Conservation (phyloP, 306 rosid genomes). For the Cajanus cajan region DNA sequence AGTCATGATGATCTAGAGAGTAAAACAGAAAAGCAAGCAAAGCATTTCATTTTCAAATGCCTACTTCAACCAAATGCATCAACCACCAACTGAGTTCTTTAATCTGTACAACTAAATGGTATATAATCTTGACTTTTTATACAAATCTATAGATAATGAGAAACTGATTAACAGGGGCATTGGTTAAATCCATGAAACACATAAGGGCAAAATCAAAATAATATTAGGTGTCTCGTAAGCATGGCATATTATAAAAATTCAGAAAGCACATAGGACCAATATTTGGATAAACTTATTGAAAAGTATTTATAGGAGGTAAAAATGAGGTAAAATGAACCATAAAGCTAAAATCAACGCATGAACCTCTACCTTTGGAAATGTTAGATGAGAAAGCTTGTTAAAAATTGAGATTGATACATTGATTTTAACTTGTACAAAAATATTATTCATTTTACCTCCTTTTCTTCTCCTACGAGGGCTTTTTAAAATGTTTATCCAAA, state of each 20-base stretch:
- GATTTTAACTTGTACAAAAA: background rate
- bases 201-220: too few relatives aligned
- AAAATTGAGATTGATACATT: background rate
- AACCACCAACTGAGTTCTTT: background rate
- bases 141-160: background rate
- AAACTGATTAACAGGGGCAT: background rate
- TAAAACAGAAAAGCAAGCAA: background rate
- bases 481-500: background rate
- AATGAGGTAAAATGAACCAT: background rate
- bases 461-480: background rate
- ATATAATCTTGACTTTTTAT: background rate
- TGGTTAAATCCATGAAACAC: slow-evolving; percentile 2
- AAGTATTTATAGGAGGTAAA: background rate
- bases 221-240: background rate
- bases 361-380: background rate
- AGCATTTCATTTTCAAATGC: background rate
- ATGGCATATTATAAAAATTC: background rate
- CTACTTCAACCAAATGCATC: slow-evolving; percentile 9
- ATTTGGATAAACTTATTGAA: background rate
- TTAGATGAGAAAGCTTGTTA: background rate
- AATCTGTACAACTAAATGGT: background rate
- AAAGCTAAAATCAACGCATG: background rate
- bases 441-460: background rate
- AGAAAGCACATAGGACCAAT: background rate
- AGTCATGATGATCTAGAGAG: background rate